Conservation (phyloP, 2,329 filamentous ascomycete species). For the Colletotrichum sp. region DNA sequence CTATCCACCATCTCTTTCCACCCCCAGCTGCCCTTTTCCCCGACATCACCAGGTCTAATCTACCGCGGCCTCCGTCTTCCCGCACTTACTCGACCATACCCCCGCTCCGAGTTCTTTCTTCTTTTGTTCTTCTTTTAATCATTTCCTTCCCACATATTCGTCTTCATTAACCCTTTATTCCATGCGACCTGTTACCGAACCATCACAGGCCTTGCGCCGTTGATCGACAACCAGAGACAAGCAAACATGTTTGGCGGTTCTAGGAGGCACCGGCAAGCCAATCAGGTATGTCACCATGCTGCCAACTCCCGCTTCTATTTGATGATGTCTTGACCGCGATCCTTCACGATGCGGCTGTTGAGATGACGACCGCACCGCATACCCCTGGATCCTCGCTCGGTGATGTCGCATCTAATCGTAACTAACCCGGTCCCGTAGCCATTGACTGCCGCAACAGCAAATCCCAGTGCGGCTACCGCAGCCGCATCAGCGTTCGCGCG, state of each 20-base stretch:
- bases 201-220: constrained; percentile 24
- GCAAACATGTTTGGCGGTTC: constrained; percentile 56
- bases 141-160: neutral
- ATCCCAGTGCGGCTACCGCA: constrained; percentile 77
- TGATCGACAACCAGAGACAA: constrained; percentile 13
- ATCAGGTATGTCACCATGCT: constrained; percentile 41
- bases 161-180: neutral
- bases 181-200: constrained; percentile 25
- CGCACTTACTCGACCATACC: neutral
- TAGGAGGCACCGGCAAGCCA: constrained; percentile 51
- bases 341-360: neutral
- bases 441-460: constrained; percentile 66
- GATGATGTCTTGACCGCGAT: neutral
- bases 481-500: constrained; percentile 82
- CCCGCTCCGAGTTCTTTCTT: neutral
- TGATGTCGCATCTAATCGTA: constrained; percentile 11
- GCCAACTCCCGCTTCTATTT: neutral
- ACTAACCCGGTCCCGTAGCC: constrained; percentile 49
- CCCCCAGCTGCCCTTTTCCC: neutral
- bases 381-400: constrained; percentile 19
- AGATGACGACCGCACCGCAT: neutral
- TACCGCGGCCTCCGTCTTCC: neutral
- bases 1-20: constrained; percentile 3
- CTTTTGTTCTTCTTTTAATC: neutral
- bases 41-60: constrained; percentile 9